Conservation (phyloP, 768 basidiomycete species). For the Rhizopogon rudus region DNA sequence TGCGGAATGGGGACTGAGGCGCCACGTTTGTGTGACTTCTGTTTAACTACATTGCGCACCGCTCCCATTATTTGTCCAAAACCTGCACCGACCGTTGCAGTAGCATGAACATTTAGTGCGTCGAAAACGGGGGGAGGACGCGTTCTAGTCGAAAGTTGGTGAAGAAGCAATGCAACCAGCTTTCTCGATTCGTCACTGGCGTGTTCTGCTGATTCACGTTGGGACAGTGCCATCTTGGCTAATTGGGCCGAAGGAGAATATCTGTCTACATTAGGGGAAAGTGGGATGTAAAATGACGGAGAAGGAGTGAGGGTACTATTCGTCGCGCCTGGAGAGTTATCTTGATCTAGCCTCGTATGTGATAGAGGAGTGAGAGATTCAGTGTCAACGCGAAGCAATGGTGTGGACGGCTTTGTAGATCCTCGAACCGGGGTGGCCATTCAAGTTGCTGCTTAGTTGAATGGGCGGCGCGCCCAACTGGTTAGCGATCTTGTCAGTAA, state of each 20-base stretch:
- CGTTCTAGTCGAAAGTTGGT: slow-evolving; percentile 53
- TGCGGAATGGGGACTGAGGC: slow-evolving; percentile 1
- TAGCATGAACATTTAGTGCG: slow-evolving; percentile 23
- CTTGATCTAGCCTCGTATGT: not conserved
- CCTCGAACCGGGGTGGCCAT: not conserved
- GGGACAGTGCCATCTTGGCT: slow-evolving; percentile 14
- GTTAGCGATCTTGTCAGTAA: too few relatives aligned
- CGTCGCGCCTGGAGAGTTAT: not conserved
- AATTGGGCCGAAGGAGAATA: slow-evolving; percentile 17
- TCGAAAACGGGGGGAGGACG: slow-evolving; percentile 52
- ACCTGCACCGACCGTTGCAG: slow-evolving; percentile 25
- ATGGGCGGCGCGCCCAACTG: too few relatives aligned
- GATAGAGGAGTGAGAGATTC: slow-evolving; percentile 1
- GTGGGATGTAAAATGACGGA: slow-evolving; percentile 25
- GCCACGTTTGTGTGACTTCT: slow-evolving; percentile 17
- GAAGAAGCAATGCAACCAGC: slow-evolving; percentile 59
- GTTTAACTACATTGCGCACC: slow-evolving; percentile 39
- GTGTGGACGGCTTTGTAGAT: slow-evolving; percentile 1
- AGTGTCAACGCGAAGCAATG: slow-evolving; percentile 10
- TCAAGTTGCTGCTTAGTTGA: too few relatives aligned
- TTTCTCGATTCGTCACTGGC: slow-evolving; percentile 63
- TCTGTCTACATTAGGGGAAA: slow-evolving; percentile 18
- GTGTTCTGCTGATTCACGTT: slow-evolving; percentile 26
- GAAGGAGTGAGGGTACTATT: slow-evolving; percentile 12
- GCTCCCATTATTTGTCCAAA: slow-evolving; percentile 40